Conservation (phyloP, 83 land plant species). For the Thuja plicata region DNA sequence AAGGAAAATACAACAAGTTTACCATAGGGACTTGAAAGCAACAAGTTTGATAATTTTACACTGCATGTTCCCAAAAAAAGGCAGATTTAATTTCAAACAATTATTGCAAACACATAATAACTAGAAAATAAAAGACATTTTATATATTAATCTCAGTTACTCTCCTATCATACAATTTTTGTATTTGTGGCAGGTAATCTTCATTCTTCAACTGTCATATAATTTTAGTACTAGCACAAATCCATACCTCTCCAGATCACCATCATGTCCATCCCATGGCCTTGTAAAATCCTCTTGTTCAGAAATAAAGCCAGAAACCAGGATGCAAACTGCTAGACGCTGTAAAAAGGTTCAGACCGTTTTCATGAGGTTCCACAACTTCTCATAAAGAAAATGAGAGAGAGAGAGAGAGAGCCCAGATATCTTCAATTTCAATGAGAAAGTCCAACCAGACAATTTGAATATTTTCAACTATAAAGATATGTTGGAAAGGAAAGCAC, state of each 20-base stretch:
- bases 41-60: neutral
- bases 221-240: neutral
- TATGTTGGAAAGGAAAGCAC: neutral
- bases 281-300: conserved; percentile 78
- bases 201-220: neutral
- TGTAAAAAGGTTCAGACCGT: conserved; percentile 25
- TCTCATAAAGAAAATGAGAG: neutral
- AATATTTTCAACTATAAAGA: neutral
- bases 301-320: conserved; percentile 84
- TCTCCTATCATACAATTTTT: neutral
- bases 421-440: neutral
- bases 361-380: neutral
- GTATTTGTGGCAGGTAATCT: neutral
- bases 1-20: too few relatives aligned
- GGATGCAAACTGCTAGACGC: conserved; percentile 92
- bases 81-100: neutral
- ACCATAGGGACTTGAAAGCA: neutral
- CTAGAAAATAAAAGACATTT: neutral
- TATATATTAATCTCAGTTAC: neutral
- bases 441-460: neutral
- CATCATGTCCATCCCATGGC: conserved; percentile 84
- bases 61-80: neutral
- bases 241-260: conserved; percentile 79
- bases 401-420: neutral
- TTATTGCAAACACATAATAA: neutral